Percentiles rank a stretch among this genome's conserved stretches.
These are phyloP conservation scores for Lepraria neglecta DNA, from an alignment of 495 filamentous ascomycete species.

Conservation along the genomic window DNA sequence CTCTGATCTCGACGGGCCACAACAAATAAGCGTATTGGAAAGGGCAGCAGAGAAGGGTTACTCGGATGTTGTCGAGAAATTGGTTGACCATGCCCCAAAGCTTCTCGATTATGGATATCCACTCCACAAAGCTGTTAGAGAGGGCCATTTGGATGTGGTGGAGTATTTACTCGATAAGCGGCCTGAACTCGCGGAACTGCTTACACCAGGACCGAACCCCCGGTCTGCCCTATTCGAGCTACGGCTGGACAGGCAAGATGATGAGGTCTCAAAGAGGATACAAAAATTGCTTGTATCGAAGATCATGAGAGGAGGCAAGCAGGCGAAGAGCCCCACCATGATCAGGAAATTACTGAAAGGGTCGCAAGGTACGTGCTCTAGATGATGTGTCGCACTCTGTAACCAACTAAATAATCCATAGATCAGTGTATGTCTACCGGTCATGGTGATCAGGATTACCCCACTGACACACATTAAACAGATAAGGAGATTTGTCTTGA, in stretches of 20 bases:
- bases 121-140: neutral
- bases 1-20: neutral
- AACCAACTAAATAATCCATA: neutral
- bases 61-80: neutral
- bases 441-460: neutral
- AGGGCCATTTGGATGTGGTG: neutral
- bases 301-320: neutral
- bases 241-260: neutral
- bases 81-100: neutral
- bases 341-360: neutral
- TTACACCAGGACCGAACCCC: neutral
- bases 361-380: neutral
- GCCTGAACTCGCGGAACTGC: neutral
- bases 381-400: too few relatives aligned
- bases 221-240: neutral
- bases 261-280: neutral
- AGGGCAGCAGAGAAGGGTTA: neutral
- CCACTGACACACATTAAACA: neutral
- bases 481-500: neutral
- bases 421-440: neutral
- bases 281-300: neutral
- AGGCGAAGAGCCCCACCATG: neutral
- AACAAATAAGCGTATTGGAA: neutral
- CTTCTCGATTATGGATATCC: neutral
- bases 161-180: neutral